These are phyloP conservation scores for Dothideomycetes sp. DNA, from an alignment of 2,329 filamentous ascomycete genomes.

Conservation along the genomic window DNA sequence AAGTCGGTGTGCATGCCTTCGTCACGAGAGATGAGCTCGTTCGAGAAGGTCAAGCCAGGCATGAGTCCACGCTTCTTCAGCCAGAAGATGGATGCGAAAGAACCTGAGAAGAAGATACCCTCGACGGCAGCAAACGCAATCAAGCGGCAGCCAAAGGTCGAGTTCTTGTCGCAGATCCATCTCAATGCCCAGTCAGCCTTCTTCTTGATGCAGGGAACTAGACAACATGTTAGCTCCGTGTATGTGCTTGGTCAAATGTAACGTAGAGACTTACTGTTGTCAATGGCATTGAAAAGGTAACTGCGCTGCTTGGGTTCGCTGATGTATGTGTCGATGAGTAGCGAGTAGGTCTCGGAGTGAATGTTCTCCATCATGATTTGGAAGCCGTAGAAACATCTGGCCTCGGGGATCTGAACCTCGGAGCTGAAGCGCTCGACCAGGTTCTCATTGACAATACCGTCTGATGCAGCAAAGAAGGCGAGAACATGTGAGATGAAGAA, in stretches of 20 bases:
- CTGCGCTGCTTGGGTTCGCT: slow-evolving; percentile 91
- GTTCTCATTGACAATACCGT: slow-evolving; percentile 99
- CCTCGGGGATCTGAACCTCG: slow-evolving; percentile 95
- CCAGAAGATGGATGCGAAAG: slow-evolving; percentile 99
- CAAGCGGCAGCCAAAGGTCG: slow-evolving; percentile 89
- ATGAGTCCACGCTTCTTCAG: slow-evolving; percentile 99
- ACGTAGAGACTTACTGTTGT: slow-evolving; percentile 65
- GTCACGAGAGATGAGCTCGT: slow-evolving; percentile 98
- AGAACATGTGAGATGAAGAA: slow-evolving; percentile 98
- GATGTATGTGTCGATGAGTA: slow-evolving; percentile 98
- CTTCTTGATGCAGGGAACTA: slow-evolving; percentile 91
- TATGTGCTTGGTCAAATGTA: not conserved
- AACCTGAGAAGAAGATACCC: slow-evolving; percentile 99
- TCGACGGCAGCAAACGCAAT: slow-evolving; percentile 96
- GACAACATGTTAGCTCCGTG: slow-evolving; percentile 18
- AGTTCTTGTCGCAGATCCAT: slow-evolving; percentile 91
- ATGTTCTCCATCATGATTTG: slow-evolving; percentile 99
- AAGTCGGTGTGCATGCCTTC: slow-evolving; percentile 99
- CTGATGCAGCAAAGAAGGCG: slow-evolving; percentile 96
- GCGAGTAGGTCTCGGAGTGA: slow-evolving; percentile 98
- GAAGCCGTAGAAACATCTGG: slow-evolving; percentile 99
- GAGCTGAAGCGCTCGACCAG: slow-evolving; percentile 93
- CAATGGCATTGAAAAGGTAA: slow-evolving; percentile 96
- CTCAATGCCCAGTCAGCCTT: slow-evolving; percentile 96
- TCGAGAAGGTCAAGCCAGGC: slow-evolving; percentile 97